Evolutionary conservation across 2,329 filamentous ascomycete species (phyloP).

Genomic region (Alternaria brassicicola): DNA sequence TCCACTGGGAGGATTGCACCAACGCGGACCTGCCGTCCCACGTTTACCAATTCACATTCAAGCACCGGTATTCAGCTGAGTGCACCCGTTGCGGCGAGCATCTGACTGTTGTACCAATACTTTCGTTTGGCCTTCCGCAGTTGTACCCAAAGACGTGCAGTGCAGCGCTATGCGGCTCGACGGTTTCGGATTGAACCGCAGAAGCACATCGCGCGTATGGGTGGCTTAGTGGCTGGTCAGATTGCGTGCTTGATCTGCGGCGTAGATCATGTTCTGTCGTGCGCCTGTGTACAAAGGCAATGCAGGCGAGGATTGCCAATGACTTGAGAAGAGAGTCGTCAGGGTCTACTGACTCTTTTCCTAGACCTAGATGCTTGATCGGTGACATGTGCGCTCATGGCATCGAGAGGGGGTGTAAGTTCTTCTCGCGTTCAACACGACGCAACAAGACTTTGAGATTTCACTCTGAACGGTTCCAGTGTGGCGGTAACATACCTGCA

Average conservation of each 20-base stretch:
- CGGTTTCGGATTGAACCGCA: background rate
- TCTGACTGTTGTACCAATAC: slow-evolving; percentile 15
- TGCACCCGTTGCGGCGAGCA: background rate
- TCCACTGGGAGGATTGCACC: slow-evolving; percentile 2
- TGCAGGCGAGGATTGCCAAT: background rate
- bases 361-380: background rate
- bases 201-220: background rate
- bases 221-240: background rate
- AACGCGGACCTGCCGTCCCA: slow-evolving; percentile 14
- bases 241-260: background rate
- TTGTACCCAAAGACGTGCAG: slow-evolving; percentile 1
- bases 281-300: background rate
- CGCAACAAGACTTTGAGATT: background rate
- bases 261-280: slow-evolving; percentile 2
- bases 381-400: too few relatives aligned
- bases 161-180: background rate
- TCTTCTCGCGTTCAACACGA: background rate
- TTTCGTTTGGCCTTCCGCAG: background rate
- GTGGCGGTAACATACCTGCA: background rate
- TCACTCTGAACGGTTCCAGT: slow-evolving; percentile 6
- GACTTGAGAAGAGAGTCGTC: background rate
- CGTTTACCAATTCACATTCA: slow-evolving; percentile 2
- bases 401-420: too few relatives aligned
- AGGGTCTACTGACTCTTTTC: background rate
- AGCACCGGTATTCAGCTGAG: slow-evolving; percentile 1